A percentile compares a stretch with the other conserved stretches of the same genome.
phyloP scores from a whole-genome alignment of 345 rosid genomes.

The Dipteronia sinensis region DNA sequence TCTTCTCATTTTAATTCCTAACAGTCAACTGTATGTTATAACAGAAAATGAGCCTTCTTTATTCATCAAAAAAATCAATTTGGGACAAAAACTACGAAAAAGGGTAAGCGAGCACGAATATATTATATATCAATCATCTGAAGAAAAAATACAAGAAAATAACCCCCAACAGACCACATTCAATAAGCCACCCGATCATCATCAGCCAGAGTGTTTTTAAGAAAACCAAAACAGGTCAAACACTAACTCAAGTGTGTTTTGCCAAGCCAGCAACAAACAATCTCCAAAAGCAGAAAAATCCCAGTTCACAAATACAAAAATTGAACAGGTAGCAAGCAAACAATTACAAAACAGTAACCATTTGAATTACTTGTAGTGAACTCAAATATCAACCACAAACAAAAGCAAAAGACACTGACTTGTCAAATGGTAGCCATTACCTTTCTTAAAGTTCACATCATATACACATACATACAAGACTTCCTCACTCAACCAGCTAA shows the following conservation, averaged over 20 bases:
- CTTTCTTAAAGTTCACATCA: neutral
- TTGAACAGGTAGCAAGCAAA: neutral
- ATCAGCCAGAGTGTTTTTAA: neutral
- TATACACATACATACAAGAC: neutral
- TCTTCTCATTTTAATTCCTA: neutral
- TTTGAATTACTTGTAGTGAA: slow-evolving; percentile 11
- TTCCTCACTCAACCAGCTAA: no score
- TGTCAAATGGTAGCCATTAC: slow-evolving; percentile 12
- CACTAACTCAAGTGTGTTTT: neutral
- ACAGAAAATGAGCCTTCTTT: neutral
- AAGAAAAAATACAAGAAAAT: neutral
- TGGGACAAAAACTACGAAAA: no score
- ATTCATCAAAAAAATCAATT: no score
- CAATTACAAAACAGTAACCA: neutral
- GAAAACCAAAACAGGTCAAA: neutral
- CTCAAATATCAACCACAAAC: slow-evolving; percentile 5
- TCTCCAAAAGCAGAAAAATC: neutral
- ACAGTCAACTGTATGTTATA: neutral
- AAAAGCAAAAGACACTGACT: neutral
- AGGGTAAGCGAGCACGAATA: neutral
- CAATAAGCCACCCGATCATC: neutral
- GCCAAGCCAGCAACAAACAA: neutral
- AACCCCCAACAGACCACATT: neutral
- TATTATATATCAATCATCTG: neutral
- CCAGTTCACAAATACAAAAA: slow-evolving; percentile 1